These are phyloP conservation scores for Yarrowia deformans DNA, from an alignment of 805 yeast genomes.

Conservation along the genomic window DNA sequence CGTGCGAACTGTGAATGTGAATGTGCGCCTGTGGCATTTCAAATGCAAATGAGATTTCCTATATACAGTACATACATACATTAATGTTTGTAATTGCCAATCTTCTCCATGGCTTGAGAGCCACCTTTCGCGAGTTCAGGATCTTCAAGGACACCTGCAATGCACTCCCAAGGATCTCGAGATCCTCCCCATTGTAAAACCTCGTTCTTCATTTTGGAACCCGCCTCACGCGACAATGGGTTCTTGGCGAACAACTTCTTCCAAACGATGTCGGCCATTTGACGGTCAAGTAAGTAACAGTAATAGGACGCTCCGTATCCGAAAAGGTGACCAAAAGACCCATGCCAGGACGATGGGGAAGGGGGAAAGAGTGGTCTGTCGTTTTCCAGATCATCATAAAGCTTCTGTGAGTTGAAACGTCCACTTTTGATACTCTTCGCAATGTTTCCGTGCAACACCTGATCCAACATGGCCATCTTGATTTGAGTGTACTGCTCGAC, in stretches of 20 bases:
- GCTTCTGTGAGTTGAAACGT: conserved; percentile 62
- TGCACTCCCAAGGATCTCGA: conserved; percentile 83
- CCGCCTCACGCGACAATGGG: conserved; percentile 76
- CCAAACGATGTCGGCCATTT: conserved; percentile 90
- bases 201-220: conserved; percentile 71
- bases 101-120: conserved; percentile 61
- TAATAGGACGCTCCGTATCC: conserved; percentile 96
- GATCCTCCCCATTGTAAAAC: conserved; percentile 95
- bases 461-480: conserved; percentile 89
- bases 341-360: conserved; percentile 80
- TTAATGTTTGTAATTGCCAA: conserved; percentile 14
- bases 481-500: conserved; percentile 87
- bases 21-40: neutral
- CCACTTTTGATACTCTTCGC: conserved; percentile 41
- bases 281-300: conserved; percentile 88
- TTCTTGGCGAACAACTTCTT: conserved; percentile 69
- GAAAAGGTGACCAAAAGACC: conserved; percentile 89
- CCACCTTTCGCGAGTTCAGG: conserved; percentile 72
- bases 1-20: no score
- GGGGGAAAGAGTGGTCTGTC: conserved; percentile 70
- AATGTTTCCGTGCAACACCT: conserved; percentile 65
- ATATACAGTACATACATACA: neutral
- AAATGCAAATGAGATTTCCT: conserved; percentile 1
- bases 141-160: conserved; percentile 77
- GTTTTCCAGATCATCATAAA: conserved; percentile 72